Evolutionary conservation across 2,329 filamentous ascomycete species (phyloP).

Genomic region (Cladosporium velox): DNA sequence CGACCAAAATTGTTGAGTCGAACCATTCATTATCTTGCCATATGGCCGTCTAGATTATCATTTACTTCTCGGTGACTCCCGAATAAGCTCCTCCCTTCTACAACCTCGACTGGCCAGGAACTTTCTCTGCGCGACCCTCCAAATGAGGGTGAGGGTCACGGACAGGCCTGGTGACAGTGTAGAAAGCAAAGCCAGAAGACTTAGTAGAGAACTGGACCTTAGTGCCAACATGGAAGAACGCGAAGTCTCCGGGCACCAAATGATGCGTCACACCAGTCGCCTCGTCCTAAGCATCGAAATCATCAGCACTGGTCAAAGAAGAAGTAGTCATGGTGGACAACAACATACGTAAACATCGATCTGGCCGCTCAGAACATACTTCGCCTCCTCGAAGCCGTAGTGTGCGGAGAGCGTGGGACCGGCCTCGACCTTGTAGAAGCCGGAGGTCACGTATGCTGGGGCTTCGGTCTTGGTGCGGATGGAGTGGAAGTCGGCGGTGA

Average conservation of each 20-base stretch:
- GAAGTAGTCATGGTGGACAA: not conserved
- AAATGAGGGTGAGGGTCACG: constrained; percentile 25
- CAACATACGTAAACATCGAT: constrained; percentile 26
- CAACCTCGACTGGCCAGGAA: constrained; percentile 12
- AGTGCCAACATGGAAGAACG: constrained; percentile 28
- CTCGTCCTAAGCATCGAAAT: constrained; percentile 20
- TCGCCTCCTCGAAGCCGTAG: constrained; percentile 29
- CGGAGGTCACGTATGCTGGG: constrained; percentile 25
- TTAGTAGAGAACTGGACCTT: constrained; percentile 29
- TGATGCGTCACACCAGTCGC: constrained; percentile 28
- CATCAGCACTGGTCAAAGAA: not conserved
- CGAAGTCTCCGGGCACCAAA: constrained; percentile 27
- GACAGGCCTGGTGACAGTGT: constrained; percentile 27
- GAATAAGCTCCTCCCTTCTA: not conserved
- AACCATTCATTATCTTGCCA: not conserved
- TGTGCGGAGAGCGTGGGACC: constrained; percentile 22
- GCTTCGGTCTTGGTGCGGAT: constrained; percentile 26
- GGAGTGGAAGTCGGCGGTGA: constrained; percentile 29
- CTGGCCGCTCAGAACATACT: constrained; percentile 27
- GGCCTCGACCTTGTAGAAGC: constrained; percentile 30
- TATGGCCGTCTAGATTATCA: not conserved
- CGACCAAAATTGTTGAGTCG: not conserved
- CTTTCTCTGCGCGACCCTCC: constrained; percentile 24
- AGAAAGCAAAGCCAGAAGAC: constrained; percentile 27
- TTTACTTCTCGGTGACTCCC: not conserved